Evolutionary conservation across 2,329 filamentous ascomycete species (phyloP).

Genomic region (Zarea fungicola): DNA sequence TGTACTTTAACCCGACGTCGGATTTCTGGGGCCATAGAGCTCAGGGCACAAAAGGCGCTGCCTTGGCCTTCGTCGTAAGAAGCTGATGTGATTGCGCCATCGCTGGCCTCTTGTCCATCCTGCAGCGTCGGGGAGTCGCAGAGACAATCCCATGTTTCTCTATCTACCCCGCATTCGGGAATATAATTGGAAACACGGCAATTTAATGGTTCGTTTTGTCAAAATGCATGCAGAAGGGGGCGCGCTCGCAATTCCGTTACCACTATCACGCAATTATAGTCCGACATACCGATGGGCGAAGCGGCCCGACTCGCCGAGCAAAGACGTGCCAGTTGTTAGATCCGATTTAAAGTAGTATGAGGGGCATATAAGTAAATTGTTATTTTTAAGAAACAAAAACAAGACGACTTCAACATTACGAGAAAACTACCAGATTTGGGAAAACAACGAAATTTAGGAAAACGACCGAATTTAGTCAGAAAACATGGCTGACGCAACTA

Average conservation of each 20-base stretch:
- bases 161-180: background rate
- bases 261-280: conserved; percentile 10
- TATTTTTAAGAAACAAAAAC: no score
- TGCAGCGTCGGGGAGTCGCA: no score
- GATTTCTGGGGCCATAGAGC: no score
- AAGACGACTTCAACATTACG: no score
- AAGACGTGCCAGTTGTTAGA: no score
- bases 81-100: conserved; percentile 1
- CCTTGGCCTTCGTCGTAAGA: conserved; percentile 9
- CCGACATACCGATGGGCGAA: no score
- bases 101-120: background rate
- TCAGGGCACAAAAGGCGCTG: no score
- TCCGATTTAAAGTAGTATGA: no score
- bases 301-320: no score
- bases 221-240: no score
- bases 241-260: conserved; percentile 4
- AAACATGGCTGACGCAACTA: background rate
- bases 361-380: no score
- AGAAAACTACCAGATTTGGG: background rate
- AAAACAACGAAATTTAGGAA: background rate
- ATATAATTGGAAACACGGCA: background rate
- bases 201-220: background rate
- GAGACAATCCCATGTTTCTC: background rate
- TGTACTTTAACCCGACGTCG: no score
- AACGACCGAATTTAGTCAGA: background rate